Percentiles rank a stretch among this genome's conserved stretches.
Evolutionary conservation across 2,329 filamentous ascomycete species (phyloP).

Genomic region (Claviceps spartinae): DNA sequence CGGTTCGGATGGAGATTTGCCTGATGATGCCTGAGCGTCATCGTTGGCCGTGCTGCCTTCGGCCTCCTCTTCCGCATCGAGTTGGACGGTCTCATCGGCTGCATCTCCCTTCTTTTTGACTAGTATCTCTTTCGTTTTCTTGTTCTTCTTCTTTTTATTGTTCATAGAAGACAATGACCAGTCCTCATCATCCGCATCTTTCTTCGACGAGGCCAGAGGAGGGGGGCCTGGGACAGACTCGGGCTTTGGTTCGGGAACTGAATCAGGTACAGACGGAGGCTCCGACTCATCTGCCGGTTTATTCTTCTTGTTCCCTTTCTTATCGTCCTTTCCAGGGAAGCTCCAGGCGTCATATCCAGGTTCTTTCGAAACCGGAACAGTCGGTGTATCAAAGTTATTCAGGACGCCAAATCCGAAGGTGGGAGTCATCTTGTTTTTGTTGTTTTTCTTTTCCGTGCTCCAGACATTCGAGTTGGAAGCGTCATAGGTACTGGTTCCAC

Average conservation of each 20-base stretch:
- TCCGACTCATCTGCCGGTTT: conserved; percentile 2
- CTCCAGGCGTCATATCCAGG: conserved; percentile 20
- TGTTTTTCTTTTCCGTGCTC: conserved; percentile 31
- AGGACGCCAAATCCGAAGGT: conserved; percentile 34
- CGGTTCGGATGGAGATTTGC: conserved; percentile 31
- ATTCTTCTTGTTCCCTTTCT: conserved; percentile 28
- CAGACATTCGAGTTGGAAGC: conserved; percentile 35
- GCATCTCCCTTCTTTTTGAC: conserved; percentile 33
- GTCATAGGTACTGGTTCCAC: conserved; percentile 20
- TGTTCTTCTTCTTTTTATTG: conserved; percentile 39
- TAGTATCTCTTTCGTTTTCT: conserved; percentile 34
- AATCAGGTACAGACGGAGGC: conserved; percentile 11
- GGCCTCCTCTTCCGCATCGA: conserved; percentile 30
- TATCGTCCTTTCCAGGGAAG: conserved; percentile 15
- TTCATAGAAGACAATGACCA: conserved; percentile 39
- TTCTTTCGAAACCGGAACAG: conserved; percentile 18
- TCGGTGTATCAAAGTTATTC: conserved; percentile 26
- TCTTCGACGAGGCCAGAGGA: not conserved
- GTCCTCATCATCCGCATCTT: conserved; percentile 13
- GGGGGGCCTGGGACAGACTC: conserved; percentile 12
- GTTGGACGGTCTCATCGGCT: conserved; percentile 32
- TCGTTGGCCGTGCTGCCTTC: conserved; percentile 30
- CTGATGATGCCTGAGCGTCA: conserved; percentile 25
- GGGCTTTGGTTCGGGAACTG: conserved; percentile 10
- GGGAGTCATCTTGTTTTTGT: conserved; percentile 37